A percentile compares a stretch with the other conserved stretches of the same genome.
Conservation (phyloP, 768 basidiomycete genomes). For the Mycena maculata region DNA sequence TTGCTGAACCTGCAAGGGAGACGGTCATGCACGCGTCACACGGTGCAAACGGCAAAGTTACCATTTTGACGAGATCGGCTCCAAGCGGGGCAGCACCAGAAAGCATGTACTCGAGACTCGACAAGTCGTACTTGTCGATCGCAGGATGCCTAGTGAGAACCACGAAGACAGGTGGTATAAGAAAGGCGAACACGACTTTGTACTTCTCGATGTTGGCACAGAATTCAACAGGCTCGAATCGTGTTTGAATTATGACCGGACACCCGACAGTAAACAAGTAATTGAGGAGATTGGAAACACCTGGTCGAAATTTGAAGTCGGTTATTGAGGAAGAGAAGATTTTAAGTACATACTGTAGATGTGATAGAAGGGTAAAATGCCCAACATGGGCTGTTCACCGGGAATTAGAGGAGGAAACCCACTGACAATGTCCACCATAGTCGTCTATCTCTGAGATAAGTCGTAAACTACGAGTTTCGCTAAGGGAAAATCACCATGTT, state of each 20-base stretch:
- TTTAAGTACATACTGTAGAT: slow-evolving; percentile 51
- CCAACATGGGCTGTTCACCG: slow-evolving; percentile 64
- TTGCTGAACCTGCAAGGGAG: slow-evolving; percentile 1
- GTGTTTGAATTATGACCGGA: slow-evolving; percentile 50
- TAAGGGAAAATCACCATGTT: slow-evolving; percentile 67
- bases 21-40: no score
- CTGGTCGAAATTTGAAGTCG: no score
- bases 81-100: slow-evolving; percentile 78
- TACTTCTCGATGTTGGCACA: slow-evolving; percentile 75
- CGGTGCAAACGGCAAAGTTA: no score
- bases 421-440: no score
- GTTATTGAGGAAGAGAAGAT: slow-evolving; percentile 23
- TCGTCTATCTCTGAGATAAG: no score
- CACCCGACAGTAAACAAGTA: neutral
- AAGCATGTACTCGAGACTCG: slow-evolving; percentile 57
- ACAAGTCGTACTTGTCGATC: slow-evolving; percentile 63
- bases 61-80: slow-evolving; percentile 56
- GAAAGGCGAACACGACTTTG: slow-evolving; percentile 63
- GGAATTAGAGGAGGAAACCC: slow-evolving; percentile 55
- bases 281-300: neutral
- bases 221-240: slow-evolving; percentile 78
- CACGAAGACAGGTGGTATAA: slow-evolving; percentile 88
- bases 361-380: slow-evolving; percentile 70
- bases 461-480: slow-evolving; percentile 61
- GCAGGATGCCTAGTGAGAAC: slow-evolving; percentile 58